A percentile compares a stretch with the other conserved stretches of the same genome.
Evolutionary conservation across 176 grass and related monocot genomes (phyloP).

Genomic region (Musa itinerans): DNA sequence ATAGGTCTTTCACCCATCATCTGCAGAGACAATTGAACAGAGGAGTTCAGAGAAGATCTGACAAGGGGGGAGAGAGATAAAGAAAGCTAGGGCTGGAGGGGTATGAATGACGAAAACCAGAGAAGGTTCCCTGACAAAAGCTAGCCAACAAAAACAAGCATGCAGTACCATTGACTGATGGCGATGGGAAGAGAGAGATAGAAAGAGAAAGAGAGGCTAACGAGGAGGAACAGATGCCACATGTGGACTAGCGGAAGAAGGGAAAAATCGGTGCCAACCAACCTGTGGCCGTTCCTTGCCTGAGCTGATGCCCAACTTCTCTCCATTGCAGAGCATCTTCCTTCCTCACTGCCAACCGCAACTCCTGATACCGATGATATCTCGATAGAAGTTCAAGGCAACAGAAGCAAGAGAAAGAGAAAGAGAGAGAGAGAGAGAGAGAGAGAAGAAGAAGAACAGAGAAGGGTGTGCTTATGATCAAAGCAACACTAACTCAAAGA

Average conservation of each 20-base stretch:
- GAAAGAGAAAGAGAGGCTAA: not conserved
- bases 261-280: not conserved
- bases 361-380: not conserved
- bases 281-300: slow-evolving; percentile 5
- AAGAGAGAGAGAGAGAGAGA: too few species aligned
- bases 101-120: not conserved
- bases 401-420: not conserved
- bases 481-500: not conserved
- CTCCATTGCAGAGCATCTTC: slow-evolving; percentile 5
- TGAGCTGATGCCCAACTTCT: not conserved
- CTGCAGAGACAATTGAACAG: not conserved
- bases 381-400: too few species aligned
- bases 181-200: not conserved
- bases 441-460: not conserved
- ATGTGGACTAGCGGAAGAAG: not conserved
- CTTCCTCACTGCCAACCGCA: not conserved
- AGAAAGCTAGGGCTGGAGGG: not conserved
- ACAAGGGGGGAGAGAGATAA: not conserved
- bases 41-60: not conserved
- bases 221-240: not conserved
- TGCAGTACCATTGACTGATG: slow-evolving; percentile 19
- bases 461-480: not conserved
- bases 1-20: not conserved
- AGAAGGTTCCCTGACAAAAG: slow-evolving; percentile 17
- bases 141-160: slow-evolving; percentile 14